Evolutionary conservation across 129 eudicot species (phyloP).

Genomic region (Helianthus tuberosus): DNA sequence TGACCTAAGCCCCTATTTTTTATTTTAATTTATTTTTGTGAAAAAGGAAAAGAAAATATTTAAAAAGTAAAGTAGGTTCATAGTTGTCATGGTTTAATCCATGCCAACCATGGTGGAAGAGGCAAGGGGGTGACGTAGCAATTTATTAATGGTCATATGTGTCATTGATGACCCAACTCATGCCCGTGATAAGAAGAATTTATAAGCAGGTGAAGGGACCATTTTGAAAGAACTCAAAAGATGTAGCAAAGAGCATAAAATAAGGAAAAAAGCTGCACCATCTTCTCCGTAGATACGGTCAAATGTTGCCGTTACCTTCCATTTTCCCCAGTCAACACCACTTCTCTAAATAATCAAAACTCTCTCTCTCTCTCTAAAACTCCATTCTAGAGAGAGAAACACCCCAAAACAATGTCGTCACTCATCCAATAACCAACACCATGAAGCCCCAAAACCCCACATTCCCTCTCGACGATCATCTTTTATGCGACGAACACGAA

Average conservation of each 20-base stretch:
- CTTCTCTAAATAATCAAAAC: neutral
- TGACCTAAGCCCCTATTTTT: too few relatives aligned
- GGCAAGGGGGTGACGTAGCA: too few relatives aligned
- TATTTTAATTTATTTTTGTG: too few relatives aligned
- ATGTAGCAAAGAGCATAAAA: slow-evolving; percentile 16
- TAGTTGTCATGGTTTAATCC: too few relatives aligned
- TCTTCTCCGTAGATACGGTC: slow-evolving; percentile 31
- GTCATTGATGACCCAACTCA: too few relatives aligned
- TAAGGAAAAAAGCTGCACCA: slow-evolving; percentile 28
- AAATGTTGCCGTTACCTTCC: slow-evolving; percentile 40
- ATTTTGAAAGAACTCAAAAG: slow-evolving; percentile 1
- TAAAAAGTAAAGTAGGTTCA: too few relatives aligned
- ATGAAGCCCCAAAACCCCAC: slow-evolving; percentile 15
- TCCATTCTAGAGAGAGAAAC: slow-evolving; percentile 5
- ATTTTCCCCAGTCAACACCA: slow-evolving; percentile 12
- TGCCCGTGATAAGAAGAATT: too few relatives aligned
- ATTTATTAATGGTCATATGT: too few relatives aligned
- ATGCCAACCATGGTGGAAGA: too few relatives aligned
- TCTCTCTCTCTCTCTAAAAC: slow-evolving; percentile 16
- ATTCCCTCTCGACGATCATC: slow-evolving; percentile 22
- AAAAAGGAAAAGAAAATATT: too few relatives aligned
- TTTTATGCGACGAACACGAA: slow-evolving; percentile 34
- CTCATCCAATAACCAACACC: slow-evolving; percentile 7
- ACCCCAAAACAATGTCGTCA: slow-evolving; percentile 17
- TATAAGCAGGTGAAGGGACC: neutral